Evolutionary conservation across 2,329 filamentous ascomycete genomes (phyloP), one percentile per base, ranked within the genome.

Genomic region (Colletotrichum tamarilloi): DNA sequence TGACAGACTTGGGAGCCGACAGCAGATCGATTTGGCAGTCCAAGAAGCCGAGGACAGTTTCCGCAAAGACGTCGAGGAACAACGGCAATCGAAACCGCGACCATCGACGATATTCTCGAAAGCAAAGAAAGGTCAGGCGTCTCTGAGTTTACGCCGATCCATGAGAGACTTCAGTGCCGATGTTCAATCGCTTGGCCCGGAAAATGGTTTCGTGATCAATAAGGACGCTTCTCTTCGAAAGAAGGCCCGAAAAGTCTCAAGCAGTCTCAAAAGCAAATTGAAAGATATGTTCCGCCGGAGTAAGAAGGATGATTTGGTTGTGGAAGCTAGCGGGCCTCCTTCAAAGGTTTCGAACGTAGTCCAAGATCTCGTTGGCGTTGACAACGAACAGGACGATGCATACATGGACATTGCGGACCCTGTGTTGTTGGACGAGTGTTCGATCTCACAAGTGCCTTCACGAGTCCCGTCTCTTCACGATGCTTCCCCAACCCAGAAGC

Each of bases 221-320:
- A 62, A 66, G 38, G 63, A 72, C 22, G 68, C 35, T n/a, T 53
- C 75, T 4, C 76, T 92, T 32, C 86, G 84, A 58, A 82, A 83
- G 35, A 91, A 87, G 63, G 88, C 89, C 12, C 86, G 92, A 28
- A 91, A 90, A 38, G 89, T 91, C 16, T 94, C 92, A 0, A 87
- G 85, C 19, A 89, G 87, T 0, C 77, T 95, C 52, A 92, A 87
- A 77, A 87, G 85, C 60, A 93, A 87, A 71, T 77, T 95, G 72
- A 92, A 87, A 79, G 87, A 81, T 49, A 83, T 92, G 0, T 91
- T 93, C 75, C 84, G 84, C 30, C 81, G 85, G 22, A 75, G 76
- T 8, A 83, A 81, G 78, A 81, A 71, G 58, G 83, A 84, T 0
- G 80, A 82, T 5, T 81, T 81, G 24, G 90, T 14, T 16, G 12